Base-by-base conservation (phyloP, 208 protist species). In the Wallacemonas rigidus region DNA sequence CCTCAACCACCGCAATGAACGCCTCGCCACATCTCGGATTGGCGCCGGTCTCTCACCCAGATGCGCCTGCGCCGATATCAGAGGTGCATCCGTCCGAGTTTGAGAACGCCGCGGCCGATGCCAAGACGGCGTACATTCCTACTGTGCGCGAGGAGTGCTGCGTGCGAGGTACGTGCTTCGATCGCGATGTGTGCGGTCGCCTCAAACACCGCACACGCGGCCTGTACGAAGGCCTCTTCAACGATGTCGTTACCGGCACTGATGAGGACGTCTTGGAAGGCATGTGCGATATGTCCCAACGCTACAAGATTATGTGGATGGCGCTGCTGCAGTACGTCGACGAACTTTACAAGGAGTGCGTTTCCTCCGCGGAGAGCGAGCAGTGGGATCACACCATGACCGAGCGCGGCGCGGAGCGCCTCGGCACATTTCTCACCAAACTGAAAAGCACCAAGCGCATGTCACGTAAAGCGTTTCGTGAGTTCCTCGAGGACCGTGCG, bases 271-370 rank as follows among this genome's bases (percentile, higher is more conserved):
- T 91, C 40, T 47, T 83, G 15, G 69, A 74, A 43, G 76, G 75
- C 3, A 71, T 86, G 54, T 45, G 67, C 48, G 48, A 61, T 51
- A 79, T 96, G 41, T 96, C 91, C 39, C 69, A 71, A 39, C 88
- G 91, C 17, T 96, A 96, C 67, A 80, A 87, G 78, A 44, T 71
- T 51, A 87, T 96, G 83, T 96, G 91, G 89, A 60, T 67, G 14
- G 58, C 71, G 5, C 50, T 96, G 7, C 72, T 94, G 39, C 48
- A 68, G 43, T 94, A 82, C 67, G 68, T 96, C 2, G 83, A 95
- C 11, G 39, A 75, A 41, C 57, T 80, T 9, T 87, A 90, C 76
- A 51, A 71, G 41, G 36, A 72, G 35, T 60, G n/a, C 35, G 56
- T 53, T 51, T 67, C 60, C 35, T 72, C 60, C 60, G 50, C 17